These are phyloP conservation scores for Verbascum thapsus DNA, from an alignment of 257 asterid species.

Conservation along the genomic window DNA sequence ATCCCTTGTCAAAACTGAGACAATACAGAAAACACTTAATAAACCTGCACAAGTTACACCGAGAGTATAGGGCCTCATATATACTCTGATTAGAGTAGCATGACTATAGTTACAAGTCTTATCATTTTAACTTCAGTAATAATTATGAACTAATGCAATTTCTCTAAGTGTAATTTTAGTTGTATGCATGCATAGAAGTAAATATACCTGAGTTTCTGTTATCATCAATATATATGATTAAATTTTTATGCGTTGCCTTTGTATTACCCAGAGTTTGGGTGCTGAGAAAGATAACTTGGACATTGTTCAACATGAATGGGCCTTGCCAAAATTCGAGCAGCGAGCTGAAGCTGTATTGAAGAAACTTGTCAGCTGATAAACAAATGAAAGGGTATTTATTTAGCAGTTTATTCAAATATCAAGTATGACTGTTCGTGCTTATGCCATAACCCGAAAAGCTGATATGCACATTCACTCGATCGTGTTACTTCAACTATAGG, in stretches of 20 bases:
- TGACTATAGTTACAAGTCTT: background rate
- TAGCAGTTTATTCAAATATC: no score
- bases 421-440: constrained; percentile 16
- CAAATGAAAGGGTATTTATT: constrained; percentile 1
- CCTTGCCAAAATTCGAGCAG: constrained; percentile 81
- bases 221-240: background rate
- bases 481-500: constrained; percentile 26
- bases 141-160: constrained; percentile 5
- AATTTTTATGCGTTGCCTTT: constrained; percentile 19
- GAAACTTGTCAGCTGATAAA: constrained; percentile 53
- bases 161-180: background rate
- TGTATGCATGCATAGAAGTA: background rate
- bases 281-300: constrained; percentile 85
- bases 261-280: constrained; percentile 67
- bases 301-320: constrained; percentile 90
- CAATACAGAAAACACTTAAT: background rate
- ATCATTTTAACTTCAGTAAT: background rate
- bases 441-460: constrained; percentile 10
- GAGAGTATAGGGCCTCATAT: background rate
- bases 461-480: background rate
- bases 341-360: constrained; percentile 83
- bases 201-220: constrained; percentile 6
- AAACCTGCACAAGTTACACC: constrained; percentile 5
- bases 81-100: background rate
- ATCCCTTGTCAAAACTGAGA: background rate